Evolutionary conservation across 108 stramenopile genomes (phyloP), one percentile per base, ranked within the genome.

Genomic region (Cyclostephanos tholiformis): DNA sequence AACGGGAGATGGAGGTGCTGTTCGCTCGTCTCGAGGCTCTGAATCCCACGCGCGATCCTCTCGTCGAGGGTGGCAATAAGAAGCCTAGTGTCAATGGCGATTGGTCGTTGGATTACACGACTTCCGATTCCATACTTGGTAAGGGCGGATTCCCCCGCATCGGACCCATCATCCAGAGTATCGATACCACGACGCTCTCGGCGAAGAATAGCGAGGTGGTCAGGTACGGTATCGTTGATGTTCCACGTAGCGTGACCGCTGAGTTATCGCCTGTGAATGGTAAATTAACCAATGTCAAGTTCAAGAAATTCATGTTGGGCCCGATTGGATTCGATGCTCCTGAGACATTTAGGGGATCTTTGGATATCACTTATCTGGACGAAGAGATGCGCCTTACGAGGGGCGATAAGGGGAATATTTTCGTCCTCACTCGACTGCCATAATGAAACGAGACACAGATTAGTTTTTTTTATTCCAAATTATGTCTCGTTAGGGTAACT

Each of bases 371-470:
- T 1, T 85, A 87, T 69, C 75, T 87, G 64, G 86, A 87, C 68
- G 73, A 87, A n/a, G 84, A 87, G 16, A 26, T 85, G 30, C 57
- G 86, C 20, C 65, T 87, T 43, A 78, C 84, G 1, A 43, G 86
- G 52, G 86, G 86, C 0, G 86, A 87, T 67, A 84, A 85, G 41
- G 86, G 86, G 4, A 87, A 87, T 68, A 84, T 84, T 41, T 87
- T 87, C 59, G 80, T 87, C 6, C 73, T 87, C 41, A 86, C 85
- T 46, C 57, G 79, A 55, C 82, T 83, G 82, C 9, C 41, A 10
- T 1, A 41, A 12, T 41, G 41, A 41, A 9, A 36, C 4, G 6
- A 36, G 41, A 12, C 41, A 41, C n/a, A n/a, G n/a, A n/a, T n/a
- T n/a, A n/a, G n/a, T n/a, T n/a, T n/a, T n/a, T n/a, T n/a, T n/a